A percentile compares a stretch with the other conserved stretches of the same genome.
Evolutionary conservation across 306 rosid species (phyloP).

Genomic region (Vigna nakashimae): DNA sequence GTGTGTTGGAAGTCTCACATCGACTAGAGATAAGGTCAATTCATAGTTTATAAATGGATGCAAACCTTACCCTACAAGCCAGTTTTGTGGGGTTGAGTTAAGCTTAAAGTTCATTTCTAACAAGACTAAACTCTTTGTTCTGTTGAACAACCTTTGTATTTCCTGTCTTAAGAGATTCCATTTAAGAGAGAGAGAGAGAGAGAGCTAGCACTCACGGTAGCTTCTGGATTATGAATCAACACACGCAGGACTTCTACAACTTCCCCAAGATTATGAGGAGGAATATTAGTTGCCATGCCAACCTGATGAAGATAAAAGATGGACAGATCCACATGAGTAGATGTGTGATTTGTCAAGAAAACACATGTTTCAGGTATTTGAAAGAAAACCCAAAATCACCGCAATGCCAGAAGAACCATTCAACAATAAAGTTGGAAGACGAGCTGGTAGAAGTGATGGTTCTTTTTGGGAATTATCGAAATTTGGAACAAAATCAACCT

Average conservation of each 20-base stretch:
- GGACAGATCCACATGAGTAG: slow-evolving; percentile 37
- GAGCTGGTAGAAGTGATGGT: slow-evolving; percentile 91
- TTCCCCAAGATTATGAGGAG: slow-evolving; percentile 99
- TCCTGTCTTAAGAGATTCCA: not conserved
- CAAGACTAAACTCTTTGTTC: not conserved
- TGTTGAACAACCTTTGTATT: not conserved
- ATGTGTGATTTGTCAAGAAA: slow-evolving; percentile 27
- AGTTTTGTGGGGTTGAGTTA: too few species aligned
- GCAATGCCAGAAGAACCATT: slow-evolving; percentile 99
- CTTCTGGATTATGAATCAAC: slow-evolving; percentile 92
- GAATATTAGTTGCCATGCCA: slow-evolving; percentile 99
- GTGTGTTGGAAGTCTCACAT: too few species aligned
- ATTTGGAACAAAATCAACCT: slow-evolving; percentile 94
- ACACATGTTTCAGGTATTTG: slow-evolving; percentile 32
- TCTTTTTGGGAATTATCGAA: slow-evolving; percentile 96
- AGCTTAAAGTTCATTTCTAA: too few species aligned
- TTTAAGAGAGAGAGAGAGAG: not conserved
- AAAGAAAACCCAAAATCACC: slow-evolving; percentile 58
- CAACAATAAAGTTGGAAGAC: slow-evolving; percentile 87
- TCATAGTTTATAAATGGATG: too few species aligned
- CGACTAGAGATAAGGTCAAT: too few species aligned
- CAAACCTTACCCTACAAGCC: too few species aligned
- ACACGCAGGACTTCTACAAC: slow-evolving; percentile 87
- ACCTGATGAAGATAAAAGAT: slow-evolving; percentile 61
- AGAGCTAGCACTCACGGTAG: slow-evolving; percentile 69